Base-by-base conservation (phyloP, 2,329 filamentous ascomycete species). In the Aspergillus eucalypticola region DNA sequence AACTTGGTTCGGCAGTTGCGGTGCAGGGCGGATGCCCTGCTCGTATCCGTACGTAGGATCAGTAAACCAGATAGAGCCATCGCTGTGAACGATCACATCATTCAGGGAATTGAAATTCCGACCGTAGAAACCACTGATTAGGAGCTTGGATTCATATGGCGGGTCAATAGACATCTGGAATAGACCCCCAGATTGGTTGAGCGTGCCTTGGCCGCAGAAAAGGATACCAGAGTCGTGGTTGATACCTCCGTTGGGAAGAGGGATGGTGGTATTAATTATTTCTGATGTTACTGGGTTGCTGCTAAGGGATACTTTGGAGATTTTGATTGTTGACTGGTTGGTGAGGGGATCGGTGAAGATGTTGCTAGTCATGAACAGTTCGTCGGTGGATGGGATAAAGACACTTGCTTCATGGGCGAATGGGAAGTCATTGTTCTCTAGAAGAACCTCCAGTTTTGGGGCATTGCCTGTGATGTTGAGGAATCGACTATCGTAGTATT, bases 371-470 rank as follows among this genome's bases (percentile, higher is more conserved):
- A 79, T 68, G 67, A 73, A 79, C 1, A 80, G 65, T 5, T 70
- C 67, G 39, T 76, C 69, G 1, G 68, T 71, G 3, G 66, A 60
- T 1, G 71, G 69, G 27, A 78, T 70, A 63, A 74, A 79, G 41
- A 79, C 68, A 15, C 76, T 69, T 0, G 81, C 82, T 69, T 84
- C 82, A 63, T 84, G 82, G 1, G 81, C 81, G 59, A 83, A 83
- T 0, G 81, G 78, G 35, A 79, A 76, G 3, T 68, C 65, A 32
- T 70, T 64, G 52, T 77, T 75, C 60, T 79, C 73, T 25, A 73
- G 65, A 2, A 82, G 64, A 2, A 79, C 60, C 11, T 79, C 71
- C 1, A 81, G 60, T 10, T 63, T 68, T 5, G 79, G 77, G 2
- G 66, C 59, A 0, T 60, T 38, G 4, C 79, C 79, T 38, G 78